phyloP scores from a whole-genome alignment of 768 basidiomycete genomes.

The Lanmaoa pseudosensibilis region DNA sequence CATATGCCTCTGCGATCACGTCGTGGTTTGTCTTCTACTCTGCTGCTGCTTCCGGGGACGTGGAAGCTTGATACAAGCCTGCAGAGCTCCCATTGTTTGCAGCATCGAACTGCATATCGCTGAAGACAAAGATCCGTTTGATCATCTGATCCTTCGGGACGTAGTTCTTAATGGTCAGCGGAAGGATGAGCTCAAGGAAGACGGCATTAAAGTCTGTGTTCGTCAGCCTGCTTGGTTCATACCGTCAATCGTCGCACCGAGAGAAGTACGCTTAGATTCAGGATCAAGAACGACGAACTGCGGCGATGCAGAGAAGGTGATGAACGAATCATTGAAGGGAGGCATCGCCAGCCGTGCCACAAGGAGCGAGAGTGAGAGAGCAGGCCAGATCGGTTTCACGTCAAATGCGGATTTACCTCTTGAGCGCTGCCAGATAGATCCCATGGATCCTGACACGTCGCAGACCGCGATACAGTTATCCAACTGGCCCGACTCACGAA shows the following conservation, averaged over 20 bases:
- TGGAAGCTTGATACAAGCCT: too few relatives aligned
- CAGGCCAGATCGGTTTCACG: constrained; percentile 53
- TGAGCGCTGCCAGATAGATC: constrained; percentile 19
- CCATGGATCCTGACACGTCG: constrained; percentile 79
- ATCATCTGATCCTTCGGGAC: constrained; percentile 72
- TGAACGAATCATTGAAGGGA: constrained; percentile 65
- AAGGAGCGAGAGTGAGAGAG: constrained; percentile 64
- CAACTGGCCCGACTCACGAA: constrained; percentile 55
- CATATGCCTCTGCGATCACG: constrained; percentile 52
- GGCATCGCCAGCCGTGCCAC: constrained; percentile 60
- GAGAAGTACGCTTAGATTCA: constrained; percentile 20
- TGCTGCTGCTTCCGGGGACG: neutral
- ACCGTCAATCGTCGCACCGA: constrained; percentile 37
- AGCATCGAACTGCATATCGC: constrained; percentile 75
- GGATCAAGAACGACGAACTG: constrained; percentile 51
- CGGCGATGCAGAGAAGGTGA: constrained; percentile 62
- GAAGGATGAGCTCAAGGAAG: constrained; percentile 61
- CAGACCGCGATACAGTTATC: constrained; percentile 66
- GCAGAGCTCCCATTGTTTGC: neutral
- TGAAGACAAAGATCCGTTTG: constrained; percentile 73
- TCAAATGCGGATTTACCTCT: constrained; percentile 9
- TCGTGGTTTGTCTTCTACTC: constrained; percentile 67
- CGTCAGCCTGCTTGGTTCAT: constrained; percentile 46
- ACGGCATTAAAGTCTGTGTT: constrained; percentile 66
- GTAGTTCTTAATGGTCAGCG: constrained; percentile 54